Conservation (phyloP, 202 grass and related monocot species). For the Setaria italica region DNA sequence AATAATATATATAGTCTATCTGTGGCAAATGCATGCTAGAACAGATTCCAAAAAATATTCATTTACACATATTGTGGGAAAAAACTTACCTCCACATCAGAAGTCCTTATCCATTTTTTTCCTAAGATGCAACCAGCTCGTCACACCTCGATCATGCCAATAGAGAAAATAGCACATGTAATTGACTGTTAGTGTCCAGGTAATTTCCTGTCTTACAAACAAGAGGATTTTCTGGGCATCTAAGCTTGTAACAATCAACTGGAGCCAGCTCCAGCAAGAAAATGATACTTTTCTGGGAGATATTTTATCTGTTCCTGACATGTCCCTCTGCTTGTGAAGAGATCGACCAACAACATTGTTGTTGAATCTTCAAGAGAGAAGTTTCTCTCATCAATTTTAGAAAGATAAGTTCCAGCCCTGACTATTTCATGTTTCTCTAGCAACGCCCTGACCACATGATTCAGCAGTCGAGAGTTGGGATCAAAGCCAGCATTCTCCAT, state of each 20-base stretch:
- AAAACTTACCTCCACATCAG: no score
- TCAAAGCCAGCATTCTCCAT: conserved; percentile 20
- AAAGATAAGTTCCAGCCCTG: conserved; percentile 24
- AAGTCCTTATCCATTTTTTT: no score
- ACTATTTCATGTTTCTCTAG: neutral
- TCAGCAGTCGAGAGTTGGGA: conserved; percentile 3
- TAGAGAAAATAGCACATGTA: no score
- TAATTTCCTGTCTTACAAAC: neutral
- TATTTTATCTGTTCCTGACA: conserved; percentile 17
- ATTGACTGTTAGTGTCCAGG: no score
- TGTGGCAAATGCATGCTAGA: no score
- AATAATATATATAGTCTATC: no score
- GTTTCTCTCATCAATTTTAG: conserved; percentile 8
- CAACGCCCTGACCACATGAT: conserved; percentile 28
- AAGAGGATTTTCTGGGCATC: neutral
- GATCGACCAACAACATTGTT: neutral
- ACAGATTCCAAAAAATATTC: no score
- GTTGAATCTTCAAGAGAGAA: conserved; percentile 22
- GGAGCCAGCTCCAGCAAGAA: neutral
- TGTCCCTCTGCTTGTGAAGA: conserved; percentile 11
- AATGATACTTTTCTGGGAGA: conserved; percentile 28
- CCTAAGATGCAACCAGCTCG: no score
- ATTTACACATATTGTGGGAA: no score
- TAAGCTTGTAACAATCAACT: neutral
- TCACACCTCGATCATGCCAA: no score